These are phyloP conservation scores for Hermanozyma aechmeae DNA, from an alignment of 805 yeast genomes.

Conservation along the genomic window DNA sequence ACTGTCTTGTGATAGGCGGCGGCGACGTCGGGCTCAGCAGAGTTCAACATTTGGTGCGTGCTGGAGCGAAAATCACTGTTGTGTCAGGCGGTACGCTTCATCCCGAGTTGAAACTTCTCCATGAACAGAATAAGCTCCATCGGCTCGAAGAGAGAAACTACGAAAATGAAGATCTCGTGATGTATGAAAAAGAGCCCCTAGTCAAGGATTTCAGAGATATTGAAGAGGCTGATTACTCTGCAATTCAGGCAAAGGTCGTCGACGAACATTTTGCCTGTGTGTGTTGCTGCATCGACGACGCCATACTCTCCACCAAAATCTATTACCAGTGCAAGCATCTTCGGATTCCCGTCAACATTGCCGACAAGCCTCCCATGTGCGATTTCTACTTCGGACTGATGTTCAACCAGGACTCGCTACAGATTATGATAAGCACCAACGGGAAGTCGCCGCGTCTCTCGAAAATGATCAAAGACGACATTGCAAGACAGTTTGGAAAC, in stretches of 20 bases:
- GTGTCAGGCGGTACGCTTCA: conserved; percentile 34
- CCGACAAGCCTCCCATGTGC: conserved; percentile 77
- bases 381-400: conserved; percentile 82
- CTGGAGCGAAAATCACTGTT: conserved; percentile 64
- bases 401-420: conserved; percentile 62
- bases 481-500: conserved; percentile 38
- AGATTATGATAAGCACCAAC: conserved; percentile 75
- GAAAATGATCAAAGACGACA: conserved; percentile 38
- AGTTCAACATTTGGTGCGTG: conserved; percentile 54
- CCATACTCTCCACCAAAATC: conserved; percentile 44
- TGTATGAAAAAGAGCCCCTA: conserved; percentile 32
- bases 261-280: conserved; percentile 50
- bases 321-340: conserved; percentile 39
- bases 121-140: conserved; percentile 31
- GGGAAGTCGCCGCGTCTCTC: conserved; percentile 77
- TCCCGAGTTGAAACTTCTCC: conserved; percentile 17
- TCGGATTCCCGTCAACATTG: conserved; percentile 62
- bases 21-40: conserved; percentile 72
- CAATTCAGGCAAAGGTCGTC: conserved; percentile 24
- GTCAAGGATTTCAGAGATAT: conserved; percentile 2
- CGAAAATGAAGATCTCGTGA: conserved; percentile 33
- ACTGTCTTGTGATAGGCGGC: conserved; percentile 68
- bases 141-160: conserved; percentile 38
- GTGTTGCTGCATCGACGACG: conserved; percentile 69
- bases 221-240: conserved; percentile 11